Conservation (phyloP, 2,329 filamentous ascomycete genomes). For the Graphilbum fragrans region DNA sequence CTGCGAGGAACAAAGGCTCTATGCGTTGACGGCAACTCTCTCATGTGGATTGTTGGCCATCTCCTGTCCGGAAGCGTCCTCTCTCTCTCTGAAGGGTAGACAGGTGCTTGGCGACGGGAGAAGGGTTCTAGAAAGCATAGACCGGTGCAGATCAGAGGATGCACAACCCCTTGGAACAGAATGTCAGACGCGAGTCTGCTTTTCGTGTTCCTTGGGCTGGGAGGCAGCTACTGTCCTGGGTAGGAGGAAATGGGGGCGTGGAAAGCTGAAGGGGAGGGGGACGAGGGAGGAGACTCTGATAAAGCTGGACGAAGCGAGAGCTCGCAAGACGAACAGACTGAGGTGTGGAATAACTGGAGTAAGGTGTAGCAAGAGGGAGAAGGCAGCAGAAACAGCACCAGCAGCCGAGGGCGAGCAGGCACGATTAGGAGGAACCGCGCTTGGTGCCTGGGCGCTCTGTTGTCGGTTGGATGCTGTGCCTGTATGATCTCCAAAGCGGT, state of each 20-base stretch:
- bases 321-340: neutral
- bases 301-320: neutral
- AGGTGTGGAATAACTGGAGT: neutral
- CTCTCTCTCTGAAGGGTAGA: too few relatives aligned
- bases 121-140: slow-evolving; percentile 10
- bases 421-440: too few relatives aligned
- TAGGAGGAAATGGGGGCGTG: too few relatives aligned
- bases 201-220: too few relatives aligned
- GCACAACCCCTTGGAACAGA: slow-evolving; percentile 9
- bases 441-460: too few relatives aligned
- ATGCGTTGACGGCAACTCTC: too few relatives aligned
- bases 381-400: neutral
- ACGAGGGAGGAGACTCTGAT: neutral
- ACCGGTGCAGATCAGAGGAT: slow-evolving; percentile 5
- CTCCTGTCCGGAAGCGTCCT: too few relatives aligned
- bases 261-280: neutral
- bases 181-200: slow-evolving; percentile 5
- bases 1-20: too few relatives aligned
- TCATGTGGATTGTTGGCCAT: too few relatives aligned
- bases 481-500: slow-evolving; percentile 1
- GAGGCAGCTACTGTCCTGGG: too few relatives aligned
- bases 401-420: neutral
- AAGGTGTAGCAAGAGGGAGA: neutral
- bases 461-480: neutral
- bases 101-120: too few relatives aligned